Evolutionary conservation across 2,329 filamentous ascomycete genomes (phyloP), one percentile per base, ranked within the genome.

Genomic region (Colletotrichum sp.): DNA sequence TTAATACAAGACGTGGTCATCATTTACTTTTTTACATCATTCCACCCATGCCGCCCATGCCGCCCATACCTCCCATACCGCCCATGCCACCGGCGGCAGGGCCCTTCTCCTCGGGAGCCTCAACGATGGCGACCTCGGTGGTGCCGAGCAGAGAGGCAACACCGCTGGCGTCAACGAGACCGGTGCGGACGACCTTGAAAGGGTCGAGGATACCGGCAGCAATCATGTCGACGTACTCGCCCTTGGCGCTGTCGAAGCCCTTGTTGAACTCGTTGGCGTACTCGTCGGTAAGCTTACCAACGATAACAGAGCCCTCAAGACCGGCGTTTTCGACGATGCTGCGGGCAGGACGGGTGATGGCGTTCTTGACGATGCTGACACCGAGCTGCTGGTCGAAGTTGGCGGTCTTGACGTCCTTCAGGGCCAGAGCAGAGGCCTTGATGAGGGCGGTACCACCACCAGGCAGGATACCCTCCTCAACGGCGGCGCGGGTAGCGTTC

Each of bases 301-400:
- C 95, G 77, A 99, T 92, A 73, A 99, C 97, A 72, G 95, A 96
- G 81, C 97, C 96, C 90, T 99, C 97, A 26, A 96, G 91, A 78
- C 97, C 97, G 78, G 97, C 96, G 86, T 99, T 99, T 92, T 99
- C 97, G 77, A 99, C 95, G 79, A 99, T 99, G 77, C 93, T 97
- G 82, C 96, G 93, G 77, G 97, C 97, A 64, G 97, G 97, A 81
- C 94, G 94, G 83, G 96, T 98, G 86, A 99, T 99, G 85, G 97
- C 97, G 85, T 94, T 98, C 94, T 98, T 98, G 88, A 99, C 92
- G 83, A 99, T 99, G 87, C 91, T 95, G 80, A 99, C 94, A 91
- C 97, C 97, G 79, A 99, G 96, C 89, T 98, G 96, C 90, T 99
- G 97, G 89, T 99, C 97, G 84, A 98, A 99, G 94, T 99, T 99